phyloP scores from a whole-genome alignment of 108 stramenopile species.

The Parietichytrium sp. region DNA sequence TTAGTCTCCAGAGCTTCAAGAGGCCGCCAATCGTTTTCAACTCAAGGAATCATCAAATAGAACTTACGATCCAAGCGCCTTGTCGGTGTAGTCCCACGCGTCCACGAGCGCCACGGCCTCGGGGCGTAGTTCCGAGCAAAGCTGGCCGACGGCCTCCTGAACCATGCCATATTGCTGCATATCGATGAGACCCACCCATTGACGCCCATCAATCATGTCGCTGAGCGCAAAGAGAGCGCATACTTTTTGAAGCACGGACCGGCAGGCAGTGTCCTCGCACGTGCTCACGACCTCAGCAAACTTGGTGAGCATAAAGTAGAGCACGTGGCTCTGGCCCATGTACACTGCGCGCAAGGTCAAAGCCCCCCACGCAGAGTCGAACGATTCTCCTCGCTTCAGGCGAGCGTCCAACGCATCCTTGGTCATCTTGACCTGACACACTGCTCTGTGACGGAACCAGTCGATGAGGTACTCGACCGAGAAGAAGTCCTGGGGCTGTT shows the following conservation, averaged over 20 bases:
- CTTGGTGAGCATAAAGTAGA: slow-evolving; percentile 36
- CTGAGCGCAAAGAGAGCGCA: slow-evolving; percentile 33
- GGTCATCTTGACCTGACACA: slow-evolving; percentile 25
- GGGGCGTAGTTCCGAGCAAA: slow-evolving; percentile 61
- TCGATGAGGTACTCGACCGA: slow-evolving; percentile 13
- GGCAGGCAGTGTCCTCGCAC: background rate
- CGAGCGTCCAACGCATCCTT: slow-evolving; percentile 2
- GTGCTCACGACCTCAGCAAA: background rate
- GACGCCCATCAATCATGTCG: slow-evolving; percentile 25
- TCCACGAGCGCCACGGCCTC: slow-evolving; percentile 84
- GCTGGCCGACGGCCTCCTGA: background rate
- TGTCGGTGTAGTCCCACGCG: slow-evolving; percentile 81
- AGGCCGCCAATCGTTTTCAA: too few species aligned
- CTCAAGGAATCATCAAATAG: too few species aligned
- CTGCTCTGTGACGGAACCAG: slow-evolving; percentile 20
- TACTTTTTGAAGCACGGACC: background rate
- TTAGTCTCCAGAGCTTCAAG: too few species aligned
- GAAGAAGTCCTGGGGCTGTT: background rate
- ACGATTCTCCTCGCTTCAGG: background rate
- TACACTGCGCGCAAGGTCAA: slow-evolving; percentile 6
- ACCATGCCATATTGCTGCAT: background rate
- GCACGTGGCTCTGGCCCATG: slow-evolving; percentile 9
- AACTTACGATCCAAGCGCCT: slow-evolving; percentile 65
- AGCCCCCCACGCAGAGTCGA: background rate
- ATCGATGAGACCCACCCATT: slow-evolving; percentile 18